phyloP scores from a whole-genome alignment of 495 filamentous ascomycete species.

The Trichoderma gamsii region DNA sequence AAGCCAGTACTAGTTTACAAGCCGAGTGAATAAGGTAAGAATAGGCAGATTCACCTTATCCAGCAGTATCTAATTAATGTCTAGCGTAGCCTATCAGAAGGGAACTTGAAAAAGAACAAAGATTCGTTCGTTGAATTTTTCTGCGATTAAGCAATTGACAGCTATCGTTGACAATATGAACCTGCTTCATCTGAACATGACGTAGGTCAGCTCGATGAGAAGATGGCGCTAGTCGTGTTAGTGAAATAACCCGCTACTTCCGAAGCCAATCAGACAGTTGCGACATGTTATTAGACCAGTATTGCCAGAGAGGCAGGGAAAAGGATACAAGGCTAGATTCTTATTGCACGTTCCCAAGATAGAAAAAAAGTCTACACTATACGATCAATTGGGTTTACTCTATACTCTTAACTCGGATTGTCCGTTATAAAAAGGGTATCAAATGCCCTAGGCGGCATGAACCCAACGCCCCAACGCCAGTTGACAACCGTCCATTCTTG shows the following conservation, averaged over 20 bases:
- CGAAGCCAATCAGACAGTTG: too few species aligned
- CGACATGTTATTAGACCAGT: too few species aligned
- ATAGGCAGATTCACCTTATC: not conserved
- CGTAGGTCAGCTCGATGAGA: not conserved
- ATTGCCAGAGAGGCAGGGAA: too few species aligned
- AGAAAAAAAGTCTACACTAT: too few species aligned
- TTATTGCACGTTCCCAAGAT: too few species aligned
- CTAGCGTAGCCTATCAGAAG: not conserved
- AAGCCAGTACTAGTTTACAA: not conserved
- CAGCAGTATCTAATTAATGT: not conserved
- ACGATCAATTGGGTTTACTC: not conserved
- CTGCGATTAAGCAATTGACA: too few species aligned
- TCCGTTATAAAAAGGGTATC: not conserved
- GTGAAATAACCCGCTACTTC: too few species aligned
- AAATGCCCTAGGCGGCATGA: not conserved
- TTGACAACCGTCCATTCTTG: not conserved
- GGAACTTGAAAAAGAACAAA: not conserved
- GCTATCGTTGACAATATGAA: not conserved
- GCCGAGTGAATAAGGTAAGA: too few species aligned
- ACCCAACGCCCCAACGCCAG: not conserved
- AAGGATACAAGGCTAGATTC: too few species aligned
- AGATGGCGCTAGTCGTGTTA: too few species aligned
- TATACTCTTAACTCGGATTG: not conserved
- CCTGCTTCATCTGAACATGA: not conserved
- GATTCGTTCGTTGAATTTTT: too few species aligned